Conservation (phyloP, 208 protist genomes). For the Crithidia bombi region DNA sequence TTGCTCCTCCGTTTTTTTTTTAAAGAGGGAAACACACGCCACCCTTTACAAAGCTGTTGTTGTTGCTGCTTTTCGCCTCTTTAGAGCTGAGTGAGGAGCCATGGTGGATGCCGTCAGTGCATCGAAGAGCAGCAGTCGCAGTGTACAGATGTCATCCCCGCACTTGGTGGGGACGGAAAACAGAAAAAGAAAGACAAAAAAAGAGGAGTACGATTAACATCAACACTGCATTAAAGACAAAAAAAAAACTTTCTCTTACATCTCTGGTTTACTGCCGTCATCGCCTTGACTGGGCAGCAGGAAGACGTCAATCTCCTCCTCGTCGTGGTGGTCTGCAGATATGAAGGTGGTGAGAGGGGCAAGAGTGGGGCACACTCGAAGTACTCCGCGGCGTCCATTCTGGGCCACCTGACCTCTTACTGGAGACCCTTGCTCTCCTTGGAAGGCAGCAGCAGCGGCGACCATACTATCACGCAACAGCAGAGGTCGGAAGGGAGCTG, state of each 20-base stretch:
- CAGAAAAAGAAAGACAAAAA: background rate
- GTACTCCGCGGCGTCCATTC: background rate
- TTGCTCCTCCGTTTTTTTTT: too few relatives aligned
- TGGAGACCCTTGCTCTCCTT: background rate
- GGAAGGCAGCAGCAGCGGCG: background rate
- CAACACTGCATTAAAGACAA: background rate
- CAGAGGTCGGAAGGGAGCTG: too few relatives aligned
- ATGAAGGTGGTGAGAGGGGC: background rate
- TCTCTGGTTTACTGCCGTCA: too few relatives aligned
- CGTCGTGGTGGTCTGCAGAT: background rate
- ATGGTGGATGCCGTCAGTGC: too few relatives aligned
- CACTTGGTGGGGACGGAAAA: too few relatives aligned
- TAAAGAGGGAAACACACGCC: too few relatives aligned
- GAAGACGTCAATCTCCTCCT: background rate
- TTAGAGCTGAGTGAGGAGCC: too few relatives aligned
- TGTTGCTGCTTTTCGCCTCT: background rate
- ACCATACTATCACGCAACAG: background rate
- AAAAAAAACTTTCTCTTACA: background rate
- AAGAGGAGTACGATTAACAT: background rate
- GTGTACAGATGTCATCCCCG: background rate
- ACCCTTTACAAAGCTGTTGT: background rate
- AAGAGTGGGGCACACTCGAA: background rate
- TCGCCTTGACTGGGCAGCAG: too few relatives aligned
- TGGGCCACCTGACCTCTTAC: too few relatives aligned
- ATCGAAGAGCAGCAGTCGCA: background rate